phyloP scores from a whole-genome alignment of 2,329 filamentous ascomycete species.

The Aureobasidium sp. region DNA sequence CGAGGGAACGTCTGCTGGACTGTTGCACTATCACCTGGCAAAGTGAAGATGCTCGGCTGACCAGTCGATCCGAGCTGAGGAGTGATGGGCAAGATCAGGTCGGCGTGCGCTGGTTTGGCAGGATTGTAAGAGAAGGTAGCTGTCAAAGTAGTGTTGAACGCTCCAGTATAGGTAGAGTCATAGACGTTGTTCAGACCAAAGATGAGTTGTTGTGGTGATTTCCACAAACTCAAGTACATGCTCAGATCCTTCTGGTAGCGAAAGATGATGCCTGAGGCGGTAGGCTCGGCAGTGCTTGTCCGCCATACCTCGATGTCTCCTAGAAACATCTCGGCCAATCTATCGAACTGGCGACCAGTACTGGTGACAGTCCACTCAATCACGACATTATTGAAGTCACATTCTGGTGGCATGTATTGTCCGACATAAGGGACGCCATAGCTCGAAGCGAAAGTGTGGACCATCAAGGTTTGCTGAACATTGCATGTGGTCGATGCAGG shows the following conservation, averaged over 20 bases:
- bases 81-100: constrained; percentile 61
- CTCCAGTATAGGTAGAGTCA: constrained; percentile 62
- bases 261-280: constrained; percentile 63
- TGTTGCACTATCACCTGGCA: constrained; percentile 57
- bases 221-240: constrained; percentile 62
- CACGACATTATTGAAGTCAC: constrained; percentile 64
- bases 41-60: constrained; percentile 58
- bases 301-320: constrained; percentile 75
- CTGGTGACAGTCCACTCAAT: constrained; percentile 72
- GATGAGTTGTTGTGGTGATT: constrained; percentile 62
- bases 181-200: constrained; percentile 74
- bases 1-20: constrained; percentile 57
- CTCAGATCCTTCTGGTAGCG: constrained; percentile 75
- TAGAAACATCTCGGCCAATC: constrained; percentile 68
- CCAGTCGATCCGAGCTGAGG: constrained; percentile 45
- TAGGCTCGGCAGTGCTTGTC: constrained; percentile 76
- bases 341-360: constrained; percentile 66
- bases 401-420: constrained; percentile 60
- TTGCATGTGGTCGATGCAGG: constrained; percentile 21
- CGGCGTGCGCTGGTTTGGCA: constrained; percentile 39
- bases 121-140: constrained; percentile 55
- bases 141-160: constrained; percentile 67
- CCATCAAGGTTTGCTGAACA: constrained; percentile 56
- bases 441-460: constrained; percentile 63
- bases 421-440: constrained; percentile 70